Base-by-base conservation (phyloP, 1,284 basidiomycete genomes). In the Xanthoconium separans region DNA sequence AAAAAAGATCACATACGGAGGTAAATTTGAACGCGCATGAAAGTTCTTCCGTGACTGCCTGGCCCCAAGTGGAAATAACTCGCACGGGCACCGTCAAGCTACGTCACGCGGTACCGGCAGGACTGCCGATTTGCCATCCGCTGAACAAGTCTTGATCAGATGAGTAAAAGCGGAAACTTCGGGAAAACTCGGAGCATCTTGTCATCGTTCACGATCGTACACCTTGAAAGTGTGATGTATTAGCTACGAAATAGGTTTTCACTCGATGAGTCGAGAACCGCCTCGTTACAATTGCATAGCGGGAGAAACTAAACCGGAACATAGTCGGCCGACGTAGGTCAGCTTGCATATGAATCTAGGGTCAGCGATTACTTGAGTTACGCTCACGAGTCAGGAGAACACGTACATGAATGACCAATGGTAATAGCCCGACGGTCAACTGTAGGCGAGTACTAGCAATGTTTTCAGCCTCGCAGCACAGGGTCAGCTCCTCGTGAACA, bases 401-500 rank as follows among this genome's bases (percentile, higher is more conserved):
- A 63, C 51, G 11, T 44, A 54, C 61, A 49, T 34, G 30, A 44
- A 15, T 11, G 16, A 42, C 20, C 46, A 47, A 22, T 16, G 9
- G 37, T 24, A 11, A 24, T 20, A 13, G 50, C n/a, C 13, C 6
- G 31, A 5, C 16, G 10, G 34, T 20, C 43, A 15, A 6, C 22
- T 9, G 6, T 7, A 54, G 15, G 46, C 58, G 24, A 33, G 9
- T 33, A 44, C 12, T 18, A 4, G 48, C 34, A 16, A 50, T 62
- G 60, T 63, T 18, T 51, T 55, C 64, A 57, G 39, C 54, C 52
- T 49, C 60, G 50, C 36, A 22, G 39, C 3, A 24, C 33, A 56
- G 4, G 18, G 15, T 27, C 30, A 27, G 13, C 33, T 37, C 27
- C 44, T 29, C n/a, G 15, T 40, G 7, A 24, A 39, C 20, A 22